Conservation (phyloP, 129 eudicot species). For the Calendula officinalis region DNA sequence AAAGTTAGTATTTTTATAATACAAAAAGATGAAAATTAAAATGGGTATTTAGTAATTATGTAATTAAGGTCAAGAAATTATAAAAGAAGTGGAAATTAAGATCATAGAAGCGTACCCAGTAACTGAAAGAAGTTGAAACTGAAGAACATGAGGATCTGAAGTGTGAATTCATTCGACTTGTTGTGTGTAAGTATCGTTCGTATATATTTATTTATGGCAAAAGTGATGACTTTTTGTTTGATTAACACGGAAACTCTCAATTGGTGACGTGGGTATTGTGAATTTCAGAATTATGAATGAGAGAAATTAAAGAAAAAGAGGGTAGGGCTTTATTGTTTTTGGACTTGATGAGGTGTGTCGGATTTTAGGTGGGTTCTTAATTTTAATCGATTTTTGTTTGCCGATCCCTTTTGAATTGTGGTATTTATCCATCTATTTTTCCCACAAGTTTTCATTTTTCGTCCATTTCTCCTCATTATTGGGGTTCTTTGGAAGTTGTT, state of each 20-base stretch:
- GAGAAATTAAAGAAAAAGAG: neutral
- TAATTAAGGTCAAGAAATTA: slow-evolving; percentile 9
- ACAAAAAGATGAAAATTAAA: slow-evolving; percentile 19
- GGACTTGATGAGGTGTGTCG: slow-evolving; percentile 7
- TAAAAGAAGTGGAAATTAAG: neutral
- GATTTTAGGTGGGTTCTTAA: slow-evolving; percentile 4
- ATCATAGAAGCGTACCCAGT: slow-evolving; percentile 32
- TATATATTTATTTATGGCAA: neutral
- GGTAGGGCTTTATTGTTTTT: slow-evolving; percentile 30
- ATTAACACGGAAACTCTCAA: slow-evolving; percentile 34
- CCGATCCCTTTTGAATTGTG: slow-evolving; percentile 30
- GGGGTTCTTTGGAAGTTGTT: neutral
- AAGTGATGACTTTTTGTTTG: slow-evolving; percentile 22
- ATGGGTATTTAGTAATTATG: slow-evolving; percentile 21
- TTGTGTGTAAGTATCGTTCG: too few species aligned
- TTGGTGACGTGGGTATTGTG: slow-evolving; percentile 32
- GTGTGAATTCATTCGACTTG: neutral
- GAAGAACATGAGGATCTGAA: slow-evolving; percentile 38
- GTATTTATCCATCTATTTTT: slow-evolving; percentile 20
- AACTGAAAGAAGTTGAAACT: slow-evolving; percentile 32
- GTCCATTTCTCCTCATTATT: slow-evolving; percentile 11
- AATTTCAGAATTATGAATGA: slow-evolving; percentile 24
- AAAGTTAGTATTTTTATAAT: neutral
- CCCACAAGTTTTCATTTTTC: neutral
- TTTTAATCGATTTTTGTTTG: slow-evolving; percentile 2